Conservation (phyloP, 495 filamentous ascomycete genomes). For the Aspergillus bertholletiae region DNA sequence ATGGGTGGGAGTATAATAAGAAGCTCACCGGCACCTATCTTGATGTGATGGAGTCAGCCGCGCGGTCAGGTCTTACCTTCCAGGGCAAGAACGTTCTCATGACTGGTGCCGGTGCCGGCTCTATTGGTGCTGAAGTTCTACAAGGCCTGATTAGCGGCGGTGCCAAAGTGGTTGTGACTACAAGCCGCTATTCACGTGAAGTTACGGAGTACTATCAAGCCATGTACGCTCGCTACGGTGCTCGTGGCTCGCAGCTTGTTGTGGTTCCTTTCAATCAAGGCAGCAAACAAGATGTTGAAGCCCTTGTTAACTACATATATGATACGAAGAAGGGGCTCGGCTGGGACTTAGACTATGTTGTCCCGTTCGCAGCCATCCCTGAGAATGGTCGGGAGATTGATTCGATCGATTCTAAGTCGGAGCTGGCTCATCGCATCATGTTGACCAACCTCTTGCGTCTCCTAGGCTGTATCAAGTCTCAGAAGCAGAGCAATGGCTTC, state of each 20-base stretch:
- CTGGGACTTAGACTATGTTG: slow-evolving; percentile 95
- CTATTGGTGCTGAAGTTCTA: slow-evolving; percentile 96
- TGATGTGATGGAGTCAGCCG: slow-evolving; percentile 84
- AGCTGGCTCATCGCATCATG: slow-evolving; percentile 99
- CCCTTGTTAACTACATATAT: slow-evolving; percentile 92
- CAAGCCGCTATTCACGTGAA: slow-evolving; percentile 91
- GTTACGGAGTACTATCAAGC: slow-evolving; percentile 99
- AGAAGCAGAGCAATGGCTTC: slow-evolving; percentile 82
- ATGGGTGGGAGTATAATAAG: slow-evolving; percentile 99
- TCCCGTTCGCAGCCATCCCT: slow-evolving; percentile 96
- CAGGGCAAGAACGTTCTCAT: slow-evolving; percentile 95
- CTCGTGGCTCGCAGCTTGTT: slow-evolving; percentile 90
- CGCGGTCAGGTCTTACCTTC: slow-evolving; percentile 82
- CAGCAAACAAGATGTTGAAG: slow-evolving; percentile 94
- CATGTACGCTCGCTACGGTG: slow-evolving; percentile 93
- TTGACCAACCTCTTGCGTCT: slow-evolving; percentile 93
- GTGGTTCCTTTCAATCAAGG: slow-evolving; percentile 99
- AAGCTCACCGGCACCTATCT: slow-evolving; percentile 91
- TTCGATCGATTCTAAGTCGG: slow-evolving; percentile 94
- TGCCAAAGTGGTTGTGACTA: slow-evolving; percentile 93
- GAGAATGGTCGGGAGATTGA: slow-evolving; percentile 98
- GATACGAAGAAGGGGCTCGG: slow-evolving; percentile 94
- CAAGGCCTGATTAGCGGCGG: slow-evolving; percentile 96
- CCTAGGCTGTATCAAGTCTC: slow-evolving; percentile 82
- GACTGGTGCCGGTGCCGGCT: slow-evolving; percentile 97